phyloP scores from a whole-genome alignment of 1,284 basidiomycete species.

The Sanghuangporus baumii region DNA sequence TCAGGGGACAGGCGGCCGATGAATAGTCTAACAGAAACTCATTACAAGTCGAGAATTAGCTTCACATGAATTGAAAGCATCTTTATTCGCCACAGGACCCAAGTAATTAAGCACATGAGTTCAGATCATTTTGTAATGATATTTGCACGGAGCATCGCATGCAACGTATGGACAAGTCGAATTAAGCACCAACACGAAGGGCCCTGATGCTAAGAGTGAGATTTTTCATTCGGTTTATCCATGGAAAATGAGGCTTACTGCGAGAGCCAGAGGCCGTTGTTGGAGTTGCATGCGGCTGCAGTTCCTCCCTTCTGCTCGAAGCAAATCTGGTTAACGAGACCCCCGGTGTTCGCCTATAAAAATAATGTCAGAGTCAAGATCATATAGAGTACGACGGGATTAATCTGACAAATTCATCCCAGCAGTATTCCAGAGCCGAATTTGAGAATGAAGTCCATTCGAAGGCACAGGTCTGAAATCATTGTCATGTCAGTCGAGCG shows the following conservation, averaged over 20 bases:
- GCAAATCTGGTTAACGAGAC: conserved; percentile 14
- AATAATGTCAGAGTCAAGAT: neutral
- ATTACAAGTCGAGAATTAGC: neutral
- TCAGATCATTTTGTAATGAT: neutral
- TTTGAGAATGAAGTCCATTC: conserved; percentile 25
- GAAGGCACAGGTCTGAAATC: conserved; percentile 24
- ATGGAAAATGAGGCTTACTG: conserved; percentile 2
- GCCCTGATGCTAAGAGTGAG: neutral
- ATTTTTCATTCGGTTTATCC: neutral
- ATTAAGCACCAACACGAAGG: conserved; percentile 11
- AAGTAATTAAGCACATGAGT: neutral
- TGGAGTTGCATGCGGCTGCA: conserved; percentile 14
- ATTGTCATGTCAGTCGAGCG: neutral
- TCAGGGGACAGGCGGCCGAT: conserved; percentile 8
- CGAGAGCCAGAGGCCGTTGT: conserved; percentile 12
- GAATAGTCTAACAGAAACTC: neutral
- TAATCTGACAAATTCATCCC: conserved; percentile 21
- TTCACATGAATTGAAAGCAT: neutral
- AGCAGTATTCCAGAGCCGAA: conserved; percentile 24
- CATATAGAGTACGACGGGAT: neutral
- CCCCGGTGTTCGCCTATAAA: conserved; percentile 10
- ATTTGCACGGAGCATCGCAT: neutral
- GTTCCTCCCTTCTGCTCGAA: conserved; percentile 13
- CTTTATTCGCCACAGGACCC: neutral
- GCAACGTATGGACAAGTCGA: no score